A percentile compares a stretch with the other conserved stretches of the same genome.
Conservation (phyloP, 1,284 basidiomycete species). For the Meripilus lineatus region DNA sequence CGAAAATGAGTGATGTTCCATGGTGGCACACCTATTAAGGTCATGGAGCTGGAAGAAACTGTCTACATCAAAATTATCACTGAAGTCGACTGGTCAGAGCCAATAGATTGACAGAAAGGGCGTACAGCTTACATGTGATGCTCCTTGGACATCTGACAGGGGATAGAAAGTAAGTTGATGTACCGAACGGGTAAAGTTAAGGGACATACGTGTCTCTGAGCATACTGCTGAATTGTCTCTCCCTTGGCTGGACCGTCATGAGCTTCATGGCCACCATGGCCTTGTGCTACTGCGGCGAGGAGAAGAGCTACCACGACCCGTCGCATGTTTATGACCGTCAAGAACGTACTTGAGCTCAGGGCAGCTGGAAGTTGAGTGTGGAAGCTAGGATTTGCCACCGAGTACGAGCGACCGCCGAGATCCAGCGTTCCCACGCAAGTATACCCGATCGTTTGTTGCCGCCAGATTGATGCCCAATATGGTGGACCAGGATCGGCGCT, state of each 20-base stretch:
- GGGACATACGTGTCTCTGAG: slow-evolving; percentile 54
- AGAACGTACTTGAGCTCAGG: slow-evolving; percentile 28
- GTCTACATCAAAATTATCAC: slow-evolving; percentile 72
- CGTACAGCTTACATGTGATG: slow-evolving; percentile 70
- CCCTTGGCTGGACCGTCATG: slow-evolving; percentile 22
- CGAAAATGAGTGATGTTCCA: neutral
- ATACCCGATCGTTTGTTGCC: too few relatives aligned
- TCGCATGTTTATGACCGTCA: slow-evolving; percentile 18
- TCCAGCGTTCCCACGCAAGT: neutral
- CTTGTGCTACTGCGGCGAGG: slow-evolving; percentile 20
- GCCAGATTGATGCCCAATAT: too few relatives aligned
- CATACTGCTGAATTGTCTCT: slow-evolving; percentile 43
- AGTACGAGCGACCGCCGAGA: neutral
- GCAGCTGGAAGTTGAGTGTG: slow-evolving; percentile 1
- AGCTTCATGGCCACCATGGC: slow-evolving; percentile 21
- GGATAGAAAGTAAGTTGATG: slow-evolving; percentile 9
- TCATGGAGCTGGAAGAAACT: slow-evolving; percentile 92
- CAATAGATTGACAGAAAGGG: neutral
- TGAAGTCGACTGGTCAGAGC: slow-evolving; percentile 29
- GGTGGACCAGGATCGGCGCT: too few relatives aligned
- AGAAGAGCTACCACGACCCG: too few relatives aligned
- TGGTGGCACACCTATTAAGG: slow-evolving; percentile 69
- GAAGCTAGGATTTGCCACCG: neutral
- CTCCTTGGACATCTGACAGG: slow-evolving; percentile 79
- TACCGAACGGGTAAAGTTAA: too few relatives aligned